phyloP scores from a whole-genome alignment of 805 yeast species.

The Yueomyces sp. region DNA sequence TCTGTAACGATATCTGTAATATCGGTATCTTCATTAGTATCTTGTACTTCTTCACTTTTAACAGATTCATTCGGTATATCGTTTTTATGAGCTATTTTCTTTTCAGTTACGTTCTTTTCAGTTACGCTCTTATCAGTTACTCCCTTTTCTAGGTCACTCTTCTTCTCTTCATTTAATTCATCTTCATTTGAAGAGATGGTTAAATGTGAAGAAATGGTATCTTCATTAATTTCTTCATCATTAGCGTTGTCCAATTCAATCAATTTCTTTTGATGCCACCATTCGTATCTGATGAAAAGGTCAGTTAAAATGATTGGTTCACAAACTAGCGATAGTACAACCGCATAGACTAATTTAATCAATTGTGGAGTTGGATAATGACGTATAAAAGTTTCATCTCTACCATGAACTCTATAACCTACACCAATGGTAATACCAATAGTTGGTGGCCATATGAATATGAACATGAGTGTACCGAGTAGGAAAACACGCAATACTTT shows the following conservation, averaged over 20 bases:
- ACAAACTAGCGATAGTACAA: constrained; percentile 9
- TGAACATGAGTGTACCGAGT: constrained; percentile 6
- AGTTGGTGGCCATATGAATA: constrained; percentile 16
- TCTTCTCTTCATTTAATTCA: not conserved
- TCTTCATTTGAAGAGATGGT: not conserved
- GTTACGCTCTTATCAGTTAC: not conserved
- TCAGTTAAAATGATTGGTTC: constrained; percentile 9
- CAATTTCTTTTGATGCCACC: not conserved
- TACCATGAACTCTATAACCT: constrained; percentile 6
- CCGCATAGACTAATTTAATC: constrained; percentile 11
- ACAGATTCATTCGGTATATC: not conserved
- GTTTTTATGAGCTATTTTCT: not conserved
- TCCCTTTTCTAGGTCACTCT: not conserved
- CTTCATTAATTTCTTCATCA: not conserved
- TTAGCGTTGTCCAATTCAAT: not conserved
- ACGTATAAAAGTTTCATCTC: constrained; percentile 9
- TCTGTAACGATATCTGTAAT: no score
- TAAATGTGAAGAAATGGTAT: not conserved
- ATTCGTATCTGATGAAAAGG: constrained; percentile 9
- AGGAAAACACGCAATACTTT: constrained; percentile 9
- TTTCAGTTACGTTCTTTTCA: not conserved
- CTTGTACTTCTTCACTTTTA: not conserved
- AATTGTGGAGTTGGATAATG: constrained; percentile 14
- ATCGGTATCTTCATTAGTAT: no score
- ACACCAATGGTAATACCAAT: constrained; percentile 16